Conservation (phyloP, 306 rosid genomes). For the Psophocarpus tetragonolobus region DNA sequence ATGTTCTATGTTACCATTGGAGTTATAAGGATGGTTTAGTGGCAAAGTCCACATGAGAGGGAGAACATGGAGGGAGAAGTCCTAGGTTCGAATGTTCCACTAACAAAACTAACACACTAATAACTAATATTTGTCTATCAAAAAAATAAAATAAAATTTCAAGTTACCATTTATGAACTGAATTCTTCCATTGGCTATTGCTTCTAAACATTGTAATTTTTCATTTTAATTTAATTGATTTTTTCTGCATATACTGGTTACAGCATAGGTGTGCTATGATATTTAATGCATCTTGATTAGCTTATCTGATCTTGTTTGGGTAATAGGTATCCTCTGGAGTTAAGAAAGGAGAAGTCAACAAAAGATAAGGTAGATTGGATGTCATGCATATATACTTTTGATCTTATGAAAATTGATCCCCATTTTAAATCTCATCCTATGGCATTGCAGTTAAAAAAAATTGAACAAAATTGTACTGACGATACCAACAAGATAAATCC, state of each 20-base stretch:
- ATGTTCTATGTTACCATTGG: no score
- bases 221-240: background rate
- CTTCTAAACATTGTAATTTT: background rate
- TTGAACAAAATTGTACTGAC: conserved; percentile 48
- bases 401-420: conserved; percentile 6
- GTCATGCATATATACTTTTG: conserved; percentile 12
- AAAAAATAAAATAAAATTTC: no score
- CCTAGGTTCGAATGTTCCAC: no score
- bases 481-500: conserved; percentile 43
- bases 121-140: no score
- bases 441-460: conserved; percentile 62
- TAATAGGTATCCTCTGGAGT: conserved; percentile 92
- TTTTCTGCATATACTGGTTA: conserved; percentile 26
- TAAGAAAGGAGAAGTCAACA: conserved; percentile 88
- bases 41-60: no score
- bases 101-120: no score
- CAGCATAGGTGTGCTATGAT: conserved; percentile 15
- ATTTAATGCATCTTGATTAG: conserved; percentile 24
- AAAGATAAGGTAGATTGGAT: conserved; percentile 68
- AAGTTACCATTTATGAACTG: background rate
- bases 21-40: no score
- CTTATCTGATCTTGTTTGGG: conserved; percentile 35
- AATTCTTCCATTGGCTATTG: conserved; percentile 16
- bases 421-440: conserved; percentile 20
- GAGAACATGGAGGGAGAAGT: no score